These are phyloP conservation scores for Mimosa pudica DNA, from an alignment of 306 rosid genomes.

Conservation along the genomic window DNA sequence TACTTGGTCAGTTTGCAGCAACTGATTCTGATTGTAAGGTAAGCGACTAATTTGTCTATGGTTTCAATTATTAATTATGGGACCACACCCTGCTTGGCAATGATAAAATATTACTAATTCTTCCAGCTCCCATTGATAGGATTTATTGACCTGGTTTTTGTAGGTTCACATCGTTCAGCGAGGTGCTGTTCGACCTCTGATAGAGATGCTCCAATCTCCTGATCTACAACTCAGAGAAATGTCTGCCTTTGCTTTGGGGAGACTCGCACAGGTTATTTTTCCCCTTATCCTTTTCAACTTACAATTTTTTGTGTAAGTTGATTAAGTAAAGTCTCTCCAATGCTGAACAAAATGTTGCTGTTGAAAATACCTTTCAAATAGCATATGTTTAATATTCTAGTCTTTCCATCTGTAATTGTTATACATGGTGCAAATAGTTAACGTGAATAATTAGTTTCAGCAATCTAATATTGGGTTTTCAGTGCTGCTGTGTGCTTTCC, in stretches of 20 bases:
- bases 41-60: conserved; percentile 27
- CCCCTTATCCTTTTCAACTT: not conserved
- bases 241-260: conserved; percentile 99
- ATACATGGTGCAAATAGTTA: not conserved
- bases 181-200: conserved; percentile 95
- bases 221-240: conserved; percentile 94
- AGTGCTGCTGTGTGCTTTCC: conserved; percentile 3
- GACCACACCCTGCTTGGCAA: conserved; percentile 20
- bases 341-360: conserved; percentile 23
- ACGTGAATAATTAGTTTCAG: conserved; percentile 3
- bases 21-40: conserved; percentile 99
- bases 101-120: not conserved
- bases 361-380: conserved; percentile 21
- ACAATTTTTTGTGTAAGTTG: conserved; percentile 25
- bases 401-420: conserved; percentile 6
- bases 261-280: conserved; percentile 86
- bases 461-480: conserved; percentile 16
- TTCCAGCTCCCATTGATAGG: not conserved
- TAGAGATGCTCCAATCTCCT: conserved; percentile 96
- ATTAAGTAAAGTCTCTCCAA: not conserved
- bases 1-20: conserved; percentile 98
- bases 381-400: not conserved
- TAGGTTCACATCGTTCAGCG: conserved; percentile 98
- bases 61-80: conserved; percentile 23
- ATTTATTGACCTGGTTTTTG: conserved; percentile 24